phyloP scores from a whole-genome alignment of 805 yeast genomes.

The Saturnispora quitensis region DNA sequence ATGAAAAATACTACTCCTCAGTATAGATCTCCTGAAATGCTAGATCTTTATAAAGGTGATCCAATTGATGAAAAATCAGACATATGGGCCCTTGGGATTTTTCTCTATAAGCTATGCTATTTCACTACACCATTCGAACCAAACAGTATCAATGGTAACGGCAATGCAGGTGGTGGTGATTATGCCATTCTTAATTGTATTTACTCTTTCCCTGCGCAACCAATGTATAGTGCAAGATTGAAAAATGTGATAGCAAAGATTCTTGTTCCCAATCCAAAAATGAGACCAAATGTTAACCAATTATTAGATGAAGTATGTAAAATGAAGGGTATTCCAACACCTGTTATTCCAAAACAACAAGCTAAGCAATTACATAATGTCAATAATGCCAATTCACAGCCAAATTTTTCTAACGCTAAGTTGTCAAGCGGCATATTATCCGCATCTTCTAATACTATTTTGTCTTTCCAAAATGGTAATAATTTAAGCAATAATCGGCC shows the following conservation, averaged over 20 bases:
- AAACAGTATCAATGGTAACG: conserved; percentile 28
- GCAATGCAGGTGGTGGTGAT: conserved; percentile 41
- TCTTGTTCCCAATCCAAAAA: conserved; percentile 55
- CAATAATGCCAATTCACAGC: not conserved
- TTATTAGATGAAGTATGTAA: conserved; percentile 57
- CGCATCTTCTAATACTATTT: not conserved
- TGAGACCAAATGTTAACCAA: conserved; percentile 68
- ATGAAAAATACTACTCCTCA: conserved; percentile 79
- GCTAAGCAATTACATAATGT: not conserved
- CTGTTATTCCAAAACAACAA: conserved; percentile 17
- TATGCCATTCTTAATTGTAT: conserved; percentile 50
- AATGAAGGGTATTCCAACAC: conserved; percentile 41
- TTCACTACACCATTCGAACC: conserved; percentile 77
- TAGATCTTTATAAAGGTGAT: conserved; percentile 56
- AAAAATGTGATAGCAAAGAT: conserved; percentile 55
- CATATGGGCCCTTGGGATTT: conserved; percentile 79
- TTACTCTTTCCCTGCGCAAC: conserved; percentile 43
- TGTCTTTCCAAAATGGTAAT: not conserved
- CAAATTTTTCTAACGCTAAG: not conserved
- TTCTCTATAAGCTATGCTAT: conserved; percentile 67
- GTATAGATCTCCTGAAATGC: conserved; percentile 79
- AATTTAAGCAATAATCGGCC: not conserved
- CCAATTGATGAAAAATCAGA: conserved; percentile 79
- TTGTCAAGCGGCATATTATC: not conserved
- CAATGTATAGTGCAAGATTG: conserved; percentile 51